phyloP scores from a whole-genome alignment of 768 basidiomycete genomes.

The Lentinus tigrinus region DNA sequence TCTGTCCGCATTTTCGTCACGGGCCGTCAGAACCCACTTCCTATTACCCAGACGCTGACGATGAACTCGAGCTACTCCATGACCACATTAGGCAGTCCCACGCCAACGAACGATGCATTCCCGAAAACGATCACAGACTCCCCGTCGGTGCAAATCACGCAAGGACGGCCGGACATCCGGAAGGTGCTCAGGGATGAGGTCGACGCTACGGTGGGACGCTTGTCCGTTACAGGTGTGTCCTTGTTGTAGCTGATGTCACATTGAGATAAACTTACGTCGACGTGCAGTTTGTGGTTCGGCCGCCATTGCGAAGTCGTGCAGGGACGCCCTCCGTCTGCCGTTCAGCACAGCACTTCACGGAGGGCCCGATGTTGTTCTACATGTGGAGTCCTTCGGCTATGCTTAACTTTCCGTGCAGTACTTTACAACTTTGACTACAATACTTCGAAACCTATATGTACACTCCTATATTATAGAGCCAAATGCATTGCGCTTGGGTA shows the following conservation, averaged over 20 bases:
- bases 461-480: too few species aligned
- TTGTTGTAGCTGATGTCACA: background rate
- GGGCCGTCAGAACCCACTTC: background rate
- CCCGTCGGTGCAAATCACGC: slow-evolving; percentile 25
- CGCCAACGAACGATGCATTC: too few species aligned
- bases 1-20: slow-evolving; percentile 45
- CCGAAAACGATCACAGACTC: slow-evolving; percentile 18
- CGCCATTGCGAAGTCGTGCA: slow-evolving; percentile 37
- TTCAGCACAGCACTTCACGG: slow-evolving; percentile 37
- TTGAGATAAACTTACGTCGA: background rate
- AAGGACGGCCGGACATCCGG: slow-evolving; percentile 43
- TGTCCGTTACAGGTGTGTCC: slow-evolving; percentile 48
- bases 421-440: too few species aligned
- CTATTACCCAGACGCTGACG: background rate
- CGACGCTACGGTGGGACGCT: slow-evolving; percentile 32
- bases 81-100: background rate
- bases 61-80: slow-evolving; percentile 16
- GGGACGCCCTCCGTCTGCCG: slow-evolving; percentile 37
- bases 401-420: too few species aligned
- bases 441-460: too few species aligned
- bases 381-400: slow-evolving; percentile 45
- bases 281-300: slow-evolving; percentile 49
- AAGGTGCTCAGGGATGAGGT: slow-evolving; percentile 35
- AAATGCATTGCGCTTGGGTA: too few species aligned
- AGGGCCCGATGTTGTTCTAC: slow-evolving; percentile 43